Evolutionary conservation across 768 basidiomycete genomes (phyloP).

Genomic region (Lactarius sp.): DNA sequence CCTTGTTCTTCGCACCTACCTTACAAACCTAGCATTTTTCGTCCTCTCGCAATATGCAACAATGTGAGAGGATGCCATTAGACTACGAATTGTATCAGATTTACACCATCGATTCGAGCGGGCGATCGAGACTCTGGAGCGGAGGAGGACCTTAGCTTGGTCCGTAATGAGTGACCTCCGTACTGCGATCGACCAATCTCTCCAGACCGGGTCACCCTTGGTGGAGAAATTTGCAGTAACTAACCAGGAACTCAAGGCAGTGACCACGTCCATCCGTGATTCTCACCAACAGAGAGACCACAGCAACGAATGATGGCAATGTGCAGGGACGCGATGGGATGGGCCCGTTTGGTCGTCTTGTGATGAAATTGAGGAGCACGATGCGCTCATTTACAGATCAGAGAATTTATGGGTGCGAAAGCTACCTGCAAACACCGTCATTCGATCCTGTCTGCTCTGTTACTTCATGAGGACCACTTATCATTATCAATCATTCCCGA

Average conservation of each 20-base stretch:
- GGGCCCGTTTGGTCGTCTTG: neutral
- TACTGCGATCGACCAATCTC: neutral
- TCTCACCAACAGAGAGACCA: neutral
- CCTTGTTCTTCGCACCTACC: too few species aligned
- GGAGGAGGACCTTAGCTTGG: too few species aligned
- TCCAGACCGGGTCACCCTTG: neutral
- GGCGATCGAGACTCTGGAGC: neutral
- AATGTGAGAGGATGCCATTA: too few species aligned
- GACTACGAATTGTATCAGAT: neutral
- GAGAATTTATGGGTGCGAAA: neutral
- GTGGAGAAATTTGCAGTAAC: neutral
- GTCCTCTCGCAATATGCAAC: too few species aligned
- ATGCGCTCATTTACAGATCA: neutral
- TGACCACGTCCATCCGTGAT: neutral
- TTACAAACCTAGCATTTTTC: too few species aligned
- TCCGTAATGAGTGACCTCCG: neutral
- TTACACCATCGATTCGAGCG: neutral
- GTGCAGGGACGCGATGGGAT: neutral
- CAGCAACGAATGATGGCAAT: neutral
- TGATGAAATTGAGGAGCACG: neutral
- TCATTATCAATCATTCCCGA: too few species aligned
- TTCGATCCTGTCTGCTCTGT: too few species aligned
- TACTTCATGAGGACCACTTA: too few species aligned
- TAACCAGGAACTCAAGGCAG: neutral
- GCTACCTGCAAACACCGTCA: neutral